A percentile compares a stretch with the other conserved stretches of the same genome.
Evolutionary conservation across 2,329 filamentous ascomycete species (phyloP).

Genomic region (Microsporum audouinii): DNA sequence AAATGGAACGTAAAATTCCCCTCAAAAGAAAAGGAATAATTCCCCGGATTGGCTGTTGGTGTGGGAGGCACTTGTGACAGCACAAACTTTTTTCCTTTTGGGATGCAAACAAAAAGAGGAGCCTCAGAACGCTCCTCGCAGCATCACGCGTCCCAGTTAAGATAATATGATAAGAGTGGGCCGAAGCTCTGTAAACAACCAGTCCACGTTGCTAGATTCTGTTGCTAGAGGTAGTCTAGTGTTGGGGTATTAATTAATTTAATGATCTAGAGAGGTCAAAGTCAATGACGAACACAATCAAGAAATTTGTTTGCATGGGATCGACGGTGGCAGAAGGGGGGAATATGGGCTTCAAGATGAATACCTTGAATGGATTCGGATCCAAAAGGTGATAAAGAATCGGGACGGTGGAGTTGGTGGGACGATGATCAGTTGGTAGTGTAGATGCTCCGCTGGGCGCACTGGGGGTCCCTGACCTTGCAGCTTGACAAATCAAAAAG

Average conservation of each 20-base stretch:
- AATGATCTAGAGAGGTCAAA: slow-evolving; percentile 1
- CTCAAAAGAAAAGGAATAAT: neutral
- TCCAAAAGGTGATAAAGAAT: slow-evolving; percentile 5
- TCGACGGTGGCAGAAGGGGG: slow-evolving; percentile 9
- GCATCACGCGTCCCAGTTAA: neutral
- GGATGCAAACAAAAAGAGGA: neutral
- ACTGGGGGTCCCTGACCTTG: neutral
- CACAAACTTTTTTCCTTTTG: neutral
- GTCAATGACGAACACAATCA: slow-evolving; percentile 1
- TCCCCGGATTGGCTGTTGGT: slow-evolving; percentile 2
- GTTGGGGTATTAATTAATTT: neutral
- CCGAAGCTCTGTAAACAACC: neutral
- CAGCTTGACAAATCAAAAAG: neutral
- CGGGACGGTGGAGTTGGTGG: slow-evolving; percentile 12
- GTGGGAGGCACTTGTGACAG: slow-evolving; percentile 1
- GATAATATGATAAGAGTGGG: neutral
- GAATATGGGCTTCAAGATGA: neutral
- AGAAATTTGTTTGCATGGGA: slow-evolving; percentile 5
- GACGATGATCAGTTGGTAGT: slow-evolving; percentile 12
- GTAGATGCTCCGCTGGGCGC: neutral
- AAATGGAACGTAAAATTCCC: neutral
- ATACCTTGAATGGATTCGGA: slow-evolving; percentile 2
- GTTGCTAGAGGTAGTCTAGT: neutral
- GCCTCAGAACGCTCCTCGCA: neutral
- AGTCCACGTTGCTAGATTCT: neutral